phyloP scores from a whole-genome alignment of 305 asterid genomes.

The Fraxinus nigra region DNA sequence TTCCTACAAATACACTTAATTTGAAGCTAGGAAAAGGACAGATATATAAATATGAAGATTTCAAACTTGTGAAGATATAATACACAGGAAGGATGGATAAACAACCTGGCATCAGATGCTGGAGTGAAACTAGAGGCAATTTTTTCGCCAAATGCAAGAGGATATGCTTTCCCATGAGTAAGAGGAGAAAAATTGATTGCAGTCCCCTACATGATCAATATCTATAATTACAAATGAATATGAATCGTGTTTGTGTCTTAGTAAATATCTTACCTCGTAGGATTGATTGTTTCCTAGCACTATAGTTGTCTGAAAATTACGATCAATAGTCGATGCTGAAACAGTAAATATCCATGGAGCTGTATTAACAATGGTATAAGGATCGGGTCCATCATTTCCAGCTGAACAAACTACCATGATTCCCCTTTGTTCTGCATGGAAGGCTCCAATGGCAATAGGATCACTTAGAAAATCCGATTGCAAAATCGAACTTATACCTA shows the following conservation, averaged over 20 bases:
- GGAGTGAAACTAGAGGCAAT: conserved; percentile 46
- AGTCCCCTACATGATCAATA: conserved; percentile 36
- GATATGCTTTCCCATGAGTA: conserved; percentile 32
- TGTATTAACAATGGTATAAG: conserved; percentile 57
- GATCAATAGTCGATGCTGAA: conserved; percentile 68
- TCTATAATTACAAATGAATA: background rate
- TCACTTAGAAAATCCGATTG: conserved; percentile 55
- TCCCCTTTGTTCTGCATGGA: conserved; percentile 66
- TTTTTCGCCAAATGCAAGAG: conserved; percentile 51
- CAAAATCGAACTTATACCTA: conserved; percentile 48
- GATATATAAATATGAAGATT: background rate
- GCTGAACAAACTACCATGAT: conserved; percentile 63
- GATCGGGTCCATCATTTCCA: conserved; percentile 72
- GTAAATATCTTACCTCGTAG: conserved; percentile 37
- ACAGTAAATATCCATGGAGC: conserved; percentile 83
- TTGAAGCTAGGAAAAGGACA: background rate
- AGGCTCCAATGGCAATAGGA: conserved; percentile 83
- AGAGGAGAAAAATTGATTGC: conserved; percentile 64
- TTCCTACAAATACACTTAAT: conserved; percentile 35
- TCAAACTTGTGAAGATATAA: background rate
- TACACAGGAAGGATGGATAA: background rate
- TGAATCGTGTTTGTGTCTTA: background rate
- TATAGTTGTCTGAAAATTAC: conserved; percentile 45
- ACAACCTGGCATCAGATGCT: conserved; percentile 56
- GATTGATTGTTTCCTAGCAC: conserved; percentile 50